phyloP scores from a whole-genome alignment of 2,329 filamentous ascomycete genomes.

The Eutypella sp. region DNA sequence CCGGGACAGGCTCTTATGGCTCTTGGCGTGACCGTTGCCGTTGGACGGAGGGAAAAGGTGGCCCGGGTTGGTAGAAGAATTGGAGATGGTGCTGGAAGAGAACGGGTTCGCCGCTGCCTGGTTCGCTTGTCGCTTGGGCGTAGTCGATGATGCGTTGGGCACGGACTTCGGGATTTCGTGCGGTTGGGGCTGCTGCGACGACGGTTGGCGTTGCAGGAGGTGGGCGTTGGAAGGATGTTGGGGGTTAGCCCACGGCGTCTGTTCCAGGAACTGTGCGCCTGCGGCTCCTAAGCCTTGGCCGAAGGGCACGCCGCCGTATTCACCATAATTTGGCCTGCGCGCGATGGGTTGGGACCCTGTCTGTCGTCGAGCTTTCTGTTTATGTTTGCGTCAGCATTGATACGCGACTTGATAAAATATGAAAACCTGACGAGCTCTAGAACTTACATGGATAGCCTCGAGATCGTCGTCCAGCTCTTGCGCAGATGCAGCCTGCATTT shows the following conservation, averaged over 20 bases:
- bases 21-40: slow-evolving; percentile 21
- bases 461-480: slow-evolving; percentile 82
- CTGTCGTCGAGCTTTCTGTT: slow-evolving; percentile 27
- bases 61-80: slow-evolving; percentile 6
- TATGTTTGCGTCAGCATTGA: slow-evolving; percentile 8
- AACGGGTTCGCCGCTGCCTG: slow-evolving; percentile 31
- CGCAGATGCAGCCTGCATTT: slow-evolving; percentile 66
- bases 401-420: too few species aligned
- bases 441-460: slow-evolving; percentile 78
- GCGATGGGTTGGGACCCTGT: slow-evolving; percentile 31
- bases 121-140: slow-evolving; percentile 33
- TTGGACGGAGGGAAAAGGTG: slow-evolving; percentile 21
- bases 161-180: slow-evolving; percentile 22
- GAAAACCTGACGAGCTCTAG: not conserved
- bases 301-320: slow-evolving; percentile 44
- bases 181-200: slow-evolving; percentile 33
- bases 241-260: slow-evolving; percentile 89
- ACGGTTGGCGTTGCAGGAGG: slow-evolving; percentile 34
- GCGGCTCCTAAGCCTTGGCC: slow-evolving; percentile 55
- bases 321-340: slow-evolving; percentile 36
- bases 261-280: slow-evolving; percentile 81
- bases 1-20: slow-evolving; percentile 19
- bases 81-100: slow-evolving; percentile 27
- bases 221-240: slow-evolving; percentile 64
- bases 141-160: slow-evolving; percentile 27